phyloP scores from a whole-genome alignment of 345 rosid genomes.

The Raphanus raphanistrum region DNA sequence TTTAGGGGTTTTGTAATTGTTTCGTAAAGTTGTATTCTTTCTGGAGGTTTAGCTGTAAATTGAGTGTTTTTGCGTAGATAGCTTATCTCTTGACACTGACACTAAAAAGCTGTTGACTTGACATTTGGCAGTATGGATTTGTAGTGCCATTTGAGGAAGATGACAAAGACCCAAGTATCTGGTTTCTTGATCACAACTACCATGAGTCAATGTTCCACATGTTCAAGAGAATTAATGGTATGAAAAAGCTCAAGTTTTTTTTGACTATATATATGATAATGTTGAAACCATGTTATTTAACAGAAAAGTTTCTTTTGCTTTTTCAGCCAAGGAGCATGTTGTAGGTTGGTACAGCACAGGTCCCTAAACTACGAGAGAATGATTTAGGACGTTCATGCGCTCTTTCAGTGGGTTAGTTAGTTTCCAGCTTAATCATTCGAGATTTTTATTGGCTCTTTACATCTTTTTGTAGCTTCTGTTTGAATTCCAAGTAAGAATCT shows the following conservation, averaged over 20 bases:
- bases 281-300: background rate
- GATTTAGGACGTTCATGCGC: constrained; percentile 75
- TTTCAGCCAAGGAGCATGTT: constrained; percentile 94
- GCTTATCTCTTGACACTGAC: background rate
- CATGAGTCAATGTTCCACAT: constrained; percentile 89
- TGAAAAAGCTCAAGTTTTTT: background rate
- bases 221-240: constrained; percentile 98
- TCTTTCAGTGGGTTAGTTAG: constrained; percentile 71
- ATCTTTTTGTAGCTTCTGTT: constrained; percentile 1
- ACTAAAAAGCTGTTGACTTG: no score
- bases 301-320: constrained; percentile 3
- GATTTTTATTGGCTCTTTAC: background rate
- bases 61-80: background rate
- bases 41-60: background rate
- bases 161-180: constrained; percentile 74
- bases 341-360: constrained; percentile 97
- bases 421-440: background rate
- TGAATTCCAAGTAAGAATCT: background rate
- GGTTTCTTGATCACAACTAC: constrained; percentile 93
- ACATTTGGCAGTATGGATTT: background rate
- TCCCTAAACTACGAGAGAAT: constrained; percentile 80
- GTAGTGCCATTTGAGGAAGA: constrained; percentile 94
- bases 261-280: background rate
- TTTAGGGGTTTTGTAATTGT: background rate
- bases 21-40: background rate